These are phyloP conservation scores for Exserohilum rostratum DNA, from an alignment of 2,329 filamentous ascomycete genomes.

Conservation along the genomic window DNA sequence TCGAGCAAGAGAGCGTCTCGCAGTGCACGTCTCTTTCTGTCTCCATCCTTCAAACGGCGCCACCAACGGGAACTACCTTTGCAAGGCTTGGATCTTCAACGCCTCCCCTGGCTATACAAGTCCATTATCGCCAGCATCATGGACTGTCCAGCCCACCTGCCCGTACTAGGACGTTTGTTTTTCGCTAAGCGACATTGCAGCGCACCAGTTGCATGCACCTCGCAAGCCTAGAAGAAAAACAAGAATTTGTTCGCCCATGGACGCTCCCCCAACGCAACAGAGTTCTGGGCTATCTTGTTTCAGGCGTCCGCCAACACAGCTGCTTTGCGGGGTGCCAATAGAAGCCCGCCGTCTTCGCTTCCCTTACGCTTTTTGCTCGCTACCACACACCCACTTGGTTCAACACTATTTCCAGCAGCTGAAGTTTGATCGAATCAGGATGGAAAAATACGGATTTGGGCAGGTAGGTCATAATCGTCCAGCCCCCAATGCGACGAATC, in stretches of 20 bases:
- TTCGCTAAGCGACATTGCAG: slow-evolving; percentile 5
- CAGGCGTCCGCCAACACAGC: slow-evolving; percentile 5
- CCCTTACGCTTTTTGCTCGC: slow-evolving; percentile 2
- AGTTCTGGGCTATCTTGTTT: slow-evolving; percentile 16
- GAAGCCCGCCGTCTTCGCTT: background rate
- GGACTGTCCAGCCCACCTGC: background rate
- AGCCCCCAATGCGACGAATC: background rate
- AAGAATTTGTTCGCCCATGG: background rate
- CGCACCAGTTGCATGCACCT: slow-evolving; percentile 2
- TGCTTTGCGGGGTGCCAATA: slow-evolving; percentile 15
- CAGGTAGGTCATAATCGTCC: background rate
- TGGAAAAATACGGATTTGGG: background rate
- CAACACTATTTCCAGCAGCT: background rate
- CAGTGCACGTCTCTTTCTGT: slow-evolving; percentile 2
- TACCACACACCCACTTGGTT: slow-evolving; percentile 2
- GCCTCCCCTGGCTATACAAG: slow-evolving; percentile 1
- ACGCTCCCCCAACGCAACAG: slow-evolving; percentile 9
- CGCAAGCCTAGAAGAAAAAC: slow-evolving; percentile 5
- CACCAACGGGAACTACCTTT: slow-evolving; percentile 10
- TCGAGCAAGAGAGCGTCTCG: background rate
- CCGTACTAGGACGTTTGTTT: slow-evolving; percentile 3
- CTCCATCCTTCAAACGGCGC: background rate
- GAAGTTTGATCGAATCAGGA: background rate
- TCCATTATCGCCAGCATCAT: background rate
- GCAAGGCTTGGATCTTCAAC: slow-evolving; percentile 4